phyloP scores from a whole-genome alignment of 2,329 filamentous ascomycete species.

The Phyllosticta citriasiana region DNA sequence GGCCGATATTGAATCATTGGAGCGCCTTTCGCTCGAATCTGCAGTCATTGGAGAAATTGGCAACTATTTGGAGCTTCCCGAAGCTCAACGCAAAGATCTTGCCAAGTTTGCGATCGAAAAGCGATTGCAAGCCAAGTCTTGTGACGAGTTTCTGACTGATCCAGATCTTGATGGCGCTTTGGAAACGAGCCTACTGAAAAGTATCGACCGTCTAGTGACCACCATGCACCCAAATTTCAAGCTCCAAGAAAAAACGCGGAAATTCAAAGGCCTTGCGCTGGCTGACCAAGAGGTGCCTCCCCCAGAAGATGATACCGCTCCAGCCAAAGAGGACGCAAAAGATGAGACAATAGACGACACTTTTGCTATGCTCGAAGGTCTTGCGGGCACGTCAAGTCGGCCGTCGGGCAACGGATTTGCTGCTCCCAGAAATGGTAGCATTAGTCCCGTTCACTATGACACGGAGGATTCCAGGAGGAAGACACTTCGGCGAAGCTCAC shows the following conservation, averaged over 20 bases:
- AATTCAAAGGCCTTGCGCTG: slow-evolving; percentile 85
- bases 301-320: slow-evolving; percentile 36
- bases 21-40: slow-evolving; percentile 86
- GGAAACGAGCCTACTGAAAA: slow-evolving; percentile 64
- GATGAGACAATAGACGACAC: slow-evolving; percentile 81
- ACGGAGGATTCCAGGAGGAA: slow-evolving; percentile 33
- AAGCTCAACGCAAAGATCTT: slow-evolving; percentile 89
- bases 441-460: slow-evolving; percentile 44
- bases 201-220: slow-evolving; percentile 76
- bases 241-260: slow-evolving; percentile 53
- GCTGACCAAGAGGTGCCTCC: slow-evolving; percentile 60
- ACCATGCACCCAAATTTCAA: slow-evolving; percentile 91
- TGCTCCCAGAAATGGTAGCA: slow-evolving; percentile 46
- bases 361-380: slow-evolving; percentile 76
- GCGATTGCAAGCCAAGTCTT: slow-evolving; percentile 61
- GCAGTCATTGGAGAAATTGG: slow-evolving; percentile 91
- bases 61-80: slow-evolving; percentile 84
- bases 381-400: slow-evolving; percentile 58
- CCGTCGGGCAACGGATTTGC: slow-evolving; percentile 37
- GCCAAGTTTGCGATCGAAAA: slow-evolving; percentile 94
- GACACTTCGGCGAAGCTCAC: slow-evolving; percentile 34
- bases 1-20: slow-evolving; percentile 86
- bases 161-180: not conserved
- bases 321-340: slow-evolving; percentile 28
- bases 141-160: slow-evolving; percentile 58